Conservation (phyloP, 306 rosid genomes). For the Vigna nakashimae region DNA sequence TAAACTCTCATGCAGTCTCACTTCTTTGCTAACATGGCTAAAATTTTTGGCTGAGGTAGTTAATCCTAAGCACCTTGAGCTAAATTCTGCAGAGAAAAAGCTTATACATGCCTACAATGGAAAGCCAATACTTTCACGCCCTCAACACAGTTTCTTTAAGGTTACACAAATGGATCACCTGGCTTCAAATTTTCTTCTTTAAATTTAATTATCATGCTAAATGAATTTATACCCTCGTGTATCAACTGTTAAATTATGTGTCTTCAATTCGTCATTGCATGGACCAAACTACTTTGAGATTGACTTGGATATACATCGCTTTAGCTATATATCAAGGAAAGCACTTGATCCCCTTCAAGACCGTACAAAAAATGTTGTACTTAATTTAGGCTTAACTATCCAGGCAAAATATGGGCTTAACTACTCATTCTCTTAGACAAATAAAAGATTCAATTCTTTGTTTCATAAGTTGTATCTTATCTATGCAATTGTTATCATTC, state of each 20-base stretch:
- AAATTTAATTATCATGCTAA: not conserved
- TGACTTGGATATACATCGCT: slow-evolving; percentile 83
- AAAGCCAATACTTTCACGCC: slow-evolving; percentile 86
- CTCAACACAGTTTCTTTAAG: slow-evolving; percentile 77
- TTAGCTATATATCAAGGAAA: slow-evolving; percentile 81
- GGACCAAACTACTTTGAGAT: slow-evolving; percentile 81
- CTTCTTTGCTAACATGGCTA: slow-evolving; percentile 39
- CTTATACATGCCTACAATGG: slow-evolving; percentile 69
- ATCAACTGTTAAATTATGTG: not conserved
- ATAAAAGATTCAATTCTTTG: not conserved
- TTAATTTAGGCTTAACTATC: slow-evolving; percentile 76
- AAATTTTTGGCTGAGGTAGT: slow-evolving; percentile 72
- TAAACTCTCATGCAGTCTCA: no score
- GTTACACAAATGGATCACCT: slow-evolving; percentile 39
- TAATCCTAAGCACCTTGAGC: slow-evolving; percentile 71
- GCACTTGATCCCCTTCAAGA: slow-evolving; percentile 77
- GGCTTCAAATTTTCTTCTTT: not conserved
- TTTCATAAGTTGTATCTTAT: not conserved
- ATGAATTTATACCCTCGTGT: not conserved
- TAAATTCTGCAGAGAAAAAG: slow-evolving; percentile 66
- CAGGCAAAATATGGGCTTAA: slow-evolving; percentile 54
- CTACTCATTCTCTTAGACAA: not conserved
- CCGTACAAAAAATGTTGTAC: slow-evolving; percentile 59
- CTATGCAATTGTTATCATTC: not conserved
- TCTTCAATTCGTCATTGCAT: slow-evolving; percentile 37